phyloP scores from a whole-genome alignment of 2,329 filamentous ascomycete species.

The Colletotrichum sp. region DNA sequence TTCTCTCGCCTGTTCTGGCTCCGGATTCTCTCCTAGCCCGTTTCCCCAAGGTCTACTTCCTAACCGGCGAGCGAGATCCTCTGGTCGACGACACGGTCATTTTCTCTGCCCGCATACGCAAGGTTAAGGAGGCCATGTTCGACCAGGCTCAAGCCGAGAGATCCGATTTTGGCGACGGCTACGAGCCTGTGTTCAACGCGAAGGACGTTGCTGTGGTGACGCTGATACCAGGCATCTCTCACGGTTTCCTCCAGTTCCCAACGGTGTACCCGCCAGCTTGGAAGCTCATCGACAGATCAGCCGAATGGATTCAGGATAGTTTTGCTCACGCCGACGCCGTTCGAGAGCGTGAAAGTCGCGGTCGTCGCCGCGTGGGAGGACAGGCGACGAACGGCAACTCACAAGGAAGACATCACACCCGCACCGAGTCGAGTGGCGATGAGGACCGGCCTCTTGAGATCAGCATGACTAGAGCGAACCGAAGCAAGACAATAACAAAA shows the following conservation, averaged over 20 bases:
- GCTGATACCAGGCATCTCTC: slow-evolving; percentile 86
- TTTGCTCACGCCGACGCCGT: slow-evolving; percentile 61
- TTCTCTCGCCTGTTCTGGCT: slow-evolving; percentile 87
- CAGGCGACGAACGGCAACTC: slow-evolving; percentile 8
- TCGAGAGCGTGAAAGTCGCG: slow-evolving; percentile 24
- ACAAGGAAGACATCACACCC: slow-evolving; percentile 29
- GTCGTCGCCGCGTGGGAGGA: not conserved
- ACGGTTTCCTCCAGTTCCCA: slow-evolving; percentile 94
- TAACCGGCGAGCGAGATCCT: slow-evolving; percentile 94
- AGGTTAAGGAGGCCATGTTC: slow-evolving; percentile 70
- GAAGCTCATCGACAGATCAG: slow-evolving; percentile 82
- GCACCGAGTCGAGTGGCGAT: slow-evolving; percentile 73
- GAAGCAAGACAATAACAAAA: slow-evolving; percentile 24
- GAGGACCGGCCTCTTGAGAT: slow-evolving; percentile 87
- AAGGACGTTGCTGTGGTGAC: slow-evolving; percentile 81
- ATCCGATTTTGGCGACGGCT: slow-evolving; percentile 37
- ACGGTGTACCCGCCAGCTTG: slow-evolving; percentile 87
- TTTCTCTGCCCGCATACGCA: slow-evolving; percentile 86
- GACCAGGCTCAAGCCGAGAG: slow-evolving; percentile 27
- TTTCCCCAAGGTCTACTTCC: slow-evolving; percentile 94
- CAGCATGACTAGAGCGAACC: slow-evolving; percentile 57
- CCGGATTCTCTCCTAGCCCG: slow-evolving; percentile 81
- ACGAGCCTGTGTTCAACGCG: slow-evolving; percentile 68
- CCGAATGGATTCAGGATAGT: slow-evolving; percentile 81
- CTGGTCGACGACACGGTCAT: slow-evolving; percentile 97